These are phyloP conservation scores for Fusarium piperis DNA, from an alignment of 2,329 filamentous ascomycete genomes.

Conservation along the genomic window DNA sequence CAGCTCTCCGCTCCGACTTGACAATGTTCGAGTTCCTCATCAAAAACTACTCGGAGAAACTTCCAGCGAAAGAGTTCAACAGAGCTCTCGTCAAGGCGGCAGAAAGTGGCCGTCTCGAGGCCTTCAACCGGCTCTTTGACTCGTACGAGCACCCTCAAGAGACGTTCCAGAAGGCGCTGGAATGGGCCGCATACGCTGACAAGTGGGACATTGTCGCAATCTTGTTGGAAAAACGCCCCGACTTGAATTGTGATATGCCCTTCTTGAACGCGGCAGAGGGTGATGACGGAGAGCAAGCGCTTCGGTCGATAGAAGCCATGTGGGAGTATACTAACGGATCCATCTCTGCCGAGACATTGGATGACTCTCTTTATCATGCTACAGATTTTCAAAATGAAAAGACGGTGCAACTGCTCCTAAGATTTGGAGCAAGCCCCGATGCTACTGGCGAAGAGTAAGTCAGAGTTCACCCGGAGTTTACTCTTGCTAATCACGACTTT, in stretches of 20 bases:
- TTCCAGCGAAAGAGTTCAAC: conserved; percentile 51
- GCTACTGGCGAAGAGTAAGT: conserved; percentile 50
- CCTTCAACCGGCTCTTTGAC: conserved; percentile 50
- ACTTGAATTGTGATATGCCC: conserved; percentile 48
- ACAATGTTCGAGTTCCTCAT: conserved; percentile 55
- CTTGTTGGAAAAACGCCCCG: conserved; percentile 46
- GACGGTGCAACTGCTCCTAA: conserved; percentile 50
- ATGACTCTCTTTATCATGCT: conserved; percentile 50
- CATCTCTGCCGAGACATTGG: conserved; percentile 46
- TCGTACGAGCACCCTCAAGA: conserved; percentile 46
- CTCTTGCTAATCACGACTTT: not conserved
- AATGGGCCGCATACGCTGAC: conserved; percentile 44
- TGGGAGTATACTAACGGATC: conserved; percentile 50
- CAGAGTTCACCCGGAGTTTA: rapidly evolving
- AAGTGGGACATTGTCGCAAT: conserved; percentile 52
- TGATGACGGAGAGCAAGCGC: conserved; percentile 45
- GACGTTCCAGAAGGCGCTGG: conserved; percentile 48
- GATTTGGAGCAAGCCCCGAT: conserved; percentile 50
- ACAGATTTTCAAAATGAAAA: conserved; percentile 51
- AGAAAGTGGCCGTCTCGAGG: conserved; percentile 50
- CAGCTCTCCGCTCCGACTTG: conserved; percentile 50
- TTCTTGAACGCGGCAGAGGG: conserved; percentile 47
- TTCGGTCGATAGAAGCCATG: conserved; percentile 48
- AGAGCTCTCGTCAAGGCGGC: conserved; percentile 53
- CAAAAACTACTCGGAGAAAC: conserved; percentile 50